phyloP scores from a whole-genome alignment of 106 monocot genomes.

The Amphibolis antarctica region DNA sequence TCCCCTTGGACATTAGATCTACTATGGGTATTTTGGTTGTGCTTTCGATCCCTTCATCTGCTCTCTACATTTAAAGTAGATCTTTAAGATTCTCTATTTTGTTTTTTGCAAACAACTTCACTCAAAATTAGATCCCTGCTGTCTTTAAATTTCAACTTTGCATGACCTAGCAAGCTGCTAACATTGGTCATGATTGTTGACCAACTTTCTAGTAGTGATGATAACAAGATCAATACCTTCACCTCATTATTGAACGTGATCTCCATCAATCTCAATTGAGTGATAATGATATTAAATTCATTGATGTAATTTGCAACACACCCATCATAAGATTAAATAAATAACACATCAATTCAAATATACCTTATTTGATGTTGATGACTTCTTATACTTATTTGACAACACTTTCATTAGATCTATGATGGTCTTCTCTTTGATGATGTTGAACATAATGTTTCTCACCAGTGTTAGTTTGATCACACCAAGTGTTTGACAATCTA shows the following conservation, averaged over 20 bases:
- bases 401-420: neutral
- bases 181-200: neutral
- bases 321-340: conserved; percentile 3
- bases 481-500: neutral
- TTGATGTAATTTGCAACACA: neutral
- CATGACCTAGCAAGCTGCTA: neutral
- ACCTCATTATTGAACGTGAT: conserved; percentile 4
- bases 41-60: neutral
- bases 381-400: conserved; percentile 1
- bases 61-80: neutral
- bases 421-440: conserved; percentile 1
- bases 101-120: neutral
- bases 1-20: neutral
- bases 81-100: neutral
- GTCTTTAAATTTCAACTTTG: conserved; percentile 1
- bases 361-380: neutral
- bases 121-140: conserved; percentile 6
- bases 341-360: neutral
- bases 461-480: neutral
- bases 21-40: neutral
- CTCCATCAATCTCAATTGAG: neutral
- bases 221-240: neutral
- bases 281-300: neutral
- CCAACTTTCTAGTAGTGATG: conserved; percentile 8
- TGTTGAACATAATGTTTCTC: neutral